These are phyloP conservation scores for Hypoxylon sp. DNA, from an alignment of 2,329 filamentous ascomycete species.

Conservation along the genomic window DNA sequence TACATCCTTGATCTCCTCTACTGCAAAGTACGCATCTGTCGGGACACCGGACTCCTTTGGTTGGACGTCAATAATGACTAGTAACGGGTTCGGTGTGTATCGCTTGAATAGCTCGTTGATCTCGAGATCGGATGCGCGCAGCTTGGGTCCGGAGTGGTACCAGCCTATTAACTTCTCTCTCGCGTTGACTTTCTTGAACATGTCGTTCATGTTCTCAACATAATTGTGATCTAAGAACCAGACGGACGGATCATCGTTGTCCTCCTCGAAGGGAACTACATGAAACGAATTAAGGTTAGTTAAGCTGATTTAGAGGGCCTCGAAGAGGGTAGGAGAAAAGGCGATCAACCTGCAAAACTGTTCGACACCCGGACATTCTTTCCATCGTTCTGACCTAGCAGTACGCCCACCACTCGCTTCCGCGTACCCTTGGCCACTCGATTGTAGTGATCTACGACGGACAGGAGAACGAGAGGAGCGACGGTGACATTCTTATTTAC, in stretches of 20 bases:
- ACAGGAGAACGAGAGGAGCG: constrained; percentile 96
- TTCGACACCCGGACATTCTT: constrained; percentile 98
- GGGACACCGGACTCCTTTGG: constrained; percentile 98
- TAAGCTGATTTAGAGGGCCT: background rate
- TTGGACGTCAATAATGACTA: constrained; percentile 98
- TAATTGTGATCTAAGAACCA: constrained; percentile 99
- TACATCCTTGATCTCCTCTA: constrained; percentile 99
- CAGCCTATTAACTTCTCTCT: constrained; percentile 99
- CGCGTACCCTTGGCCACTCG: constrained; percentile 89
- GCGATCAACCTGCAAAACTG: constrained; percentile 89
- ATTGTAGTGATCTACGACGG: constrained; percentile 98
- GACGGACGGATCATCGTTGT: constrained; percentile 97
- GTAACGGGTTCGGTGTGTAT: constrained; percentile 95
- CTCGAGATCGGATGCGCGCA: constrained; percentile 95
- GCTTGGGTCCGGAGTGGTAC: constrained; percentile 98
- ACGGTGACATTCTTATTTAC: constrained; percentile 96
- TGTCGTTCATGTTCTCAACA: constrained; percentile 99
- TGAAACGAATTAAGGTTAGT: constrained; percentile 37
- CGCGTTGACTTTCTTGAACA: constrained; percentile 99
- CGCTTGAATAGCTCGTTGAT: constrained; percentile 99
- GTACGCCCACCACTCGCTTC: constrained; percentile 91
- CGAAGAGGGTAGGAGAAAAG: constrained; percentile 9
- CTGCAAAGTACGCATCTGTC: constrained; percentile 98
- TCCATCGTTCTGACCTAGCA: constrained; percentile 95
- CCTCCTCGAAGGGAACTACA: constrained; percentile 96